Evolutionary conservation across 2,329 filamentous ascomycete genomes (phyloP), one percentile per base, ranked within the genome.

Genomic region (Ceratocystis alfenasii): DNA sequence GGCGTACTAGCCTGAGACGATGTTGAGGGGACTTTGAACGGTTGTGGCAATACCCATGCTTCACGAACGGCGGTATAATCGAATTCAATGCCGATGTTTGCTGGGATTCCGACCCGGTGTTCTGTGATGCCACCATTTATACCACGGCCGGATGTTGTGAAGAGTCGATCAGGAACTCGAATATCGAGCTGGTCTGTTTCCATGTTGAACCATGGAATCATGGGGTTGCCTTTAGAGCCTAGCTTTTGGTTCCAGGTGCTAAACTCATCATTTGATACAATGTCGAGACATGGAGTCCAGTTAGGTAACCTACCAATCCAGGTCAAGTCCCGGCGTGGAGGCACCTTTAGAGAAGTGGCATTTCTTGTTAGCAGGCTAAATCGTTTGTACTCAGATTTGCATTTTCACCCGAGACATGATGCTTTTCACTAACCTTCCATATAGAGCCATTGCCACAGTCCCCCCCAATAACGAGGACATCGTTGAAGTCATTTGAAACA

Each of bases 381-480:
- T 59, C 4, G 1, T 17, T 30, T 33, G 45, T 70, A 36, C 22
- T 20, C 33, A 1, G 0, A 5, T 41, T 41, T 41, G 3, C 10
- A 41, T 41, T 41, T 41, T 41, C 36, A 41, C 3, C 3, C n/a
- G n/a, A 57, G 44, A 70, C 20, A 17, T 30, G 2, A 28, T 33
- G 3, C 4, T 17, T 25, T 22, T 60, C 6, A 66, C 80, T 76
- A 74, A 89, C 85, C 74, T 85, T 84, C 78, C 88, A 93, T 5
- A 94, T 80, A 0, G 87, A 85, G 5, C 92, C 92, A 68, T 87
- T 83, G 7, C 90, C 88, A 64, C 87, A 87, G 69, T 89, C 86
- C 0, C 93, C 91, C 3, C 88, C 88, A 61, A 88, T 84, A 45
- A 95, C 81, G 60, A 96, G 77, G n/a, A 95, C 81, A 73, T 96